Evolutionary conservation across 2,329 filamentous ascomycete species (phyloP), one percentile per base, ranked within the genome.

Genomic region (Blastomyces parvus): DNA sequence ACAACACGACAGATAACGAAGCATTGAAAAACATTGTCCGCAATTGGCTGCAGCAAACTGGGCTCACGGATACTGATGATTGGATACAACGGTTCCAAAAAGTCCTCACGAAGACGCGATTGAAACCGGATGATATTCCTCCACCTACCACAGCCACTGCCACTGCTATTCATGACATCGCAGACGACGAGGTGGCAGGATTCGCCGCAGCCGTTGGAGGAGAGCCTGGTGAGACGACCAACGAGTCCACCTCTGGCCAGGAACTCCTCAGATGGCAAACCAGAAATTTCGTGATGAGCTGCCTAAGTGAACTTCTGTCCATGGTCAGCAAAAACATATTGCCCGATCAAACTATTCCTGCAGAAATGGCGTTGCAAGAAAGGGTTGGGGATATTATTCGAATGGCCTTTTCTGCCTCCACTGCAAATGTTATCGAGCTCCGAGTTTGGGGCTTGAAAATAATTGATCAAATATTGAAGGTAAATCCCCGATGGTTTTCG

Each of bases 351-450:
- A 88, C 91, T 46, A 91, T 91, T 6, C 81, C 84, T 2, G 90
- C 91, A 4, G 89, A 95, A 71, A 77, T 83, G 56, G 90, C 88
- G 4, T 79, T 99, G 33, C 92, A 99, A 74, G 84, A 85, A 65
- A 88, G 86, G 70, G 85, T 99, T 63, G 92, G 90, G 2, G 94
- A 99, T 74, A 90, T 99, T 30, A 91, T 99, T 64, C 87, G 91
- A 60, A 96, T 97, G 83, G 93, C 94, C 0, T 99, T 99, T 75
- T 97, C 94, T 13, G 94, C 94, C 0, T 97, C 93, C 0, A 99
- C 94, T 0, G 93, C 93, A 1, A 90, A 89, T 67, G 92, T 99
- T 0, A 84, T 96, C 30, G 89, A 96, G 71, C 82, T 99, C 64
- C 85, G 94, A 33, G 88, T 99, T 48, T 91, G 91, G 81, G 94